Evolutionary conservation across 495 filamentous ascomycete species (phyloP), one percentile per base, ranked within the genome.

Genomic region (Viridothelium virens): DNA sequence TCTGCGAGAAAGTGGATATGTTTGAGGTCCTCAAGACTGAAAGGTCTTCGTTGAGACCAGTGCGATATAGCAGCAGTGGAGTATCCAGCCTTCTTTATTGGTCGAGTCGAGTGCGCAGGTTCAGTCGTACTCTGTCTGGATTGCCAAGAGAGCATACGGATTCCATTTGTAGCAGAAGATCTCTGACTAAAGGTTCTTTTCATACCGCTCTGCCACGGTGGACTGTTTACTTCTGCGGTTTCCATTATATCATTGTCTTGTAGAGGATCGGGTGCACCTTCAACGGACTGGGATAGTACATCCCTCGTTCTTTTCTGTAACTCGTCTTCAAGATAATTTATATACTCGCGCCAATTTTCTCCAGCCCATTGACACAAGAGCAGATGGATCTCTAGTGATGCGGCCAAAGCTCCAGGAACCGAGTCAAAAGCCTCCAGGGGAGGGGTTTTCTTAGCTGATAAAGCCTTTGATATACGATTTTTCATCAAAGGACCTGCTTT

Each of bases 271-370:
- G 41, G 41, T 6, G 5, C 5, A 14, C 14, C 14, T 6, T 46
- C 14, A 46, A 46, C 5, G 14, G 41, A 14, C 41, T 46, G 5
- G 5, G 41, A 46, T 46, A 46, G 41, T 6, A 46, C 14, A 46
- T 14, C 41, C 14, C 14, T 74, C 37, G 68, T 47, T 7, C n/a
- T n/a, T n/a, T 61, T 53, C 39, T 75, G 70, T 39, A 79, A 61
- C 12, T 66, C 59, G 5, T 78, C 70, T 37, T 82, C 79, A 1
- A 82, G 72, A 61, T 67, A 72, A 44, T 77, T 76, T 12, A 82
- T 73, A 66, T 81, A 82, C 71, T 78, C 79, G 25, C 77, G 68
- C 80, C 81, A 83, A 63, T 76, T 74, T 59, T 82, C 81, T 31
- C 63, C 71, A 37, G 77, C 76, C 80, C 80, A 82, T 50, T 82